Evolutionary conservation across 192 early-diverging fungal species (phyloP).

Genomic region (Coemansia sp.): DNA sequence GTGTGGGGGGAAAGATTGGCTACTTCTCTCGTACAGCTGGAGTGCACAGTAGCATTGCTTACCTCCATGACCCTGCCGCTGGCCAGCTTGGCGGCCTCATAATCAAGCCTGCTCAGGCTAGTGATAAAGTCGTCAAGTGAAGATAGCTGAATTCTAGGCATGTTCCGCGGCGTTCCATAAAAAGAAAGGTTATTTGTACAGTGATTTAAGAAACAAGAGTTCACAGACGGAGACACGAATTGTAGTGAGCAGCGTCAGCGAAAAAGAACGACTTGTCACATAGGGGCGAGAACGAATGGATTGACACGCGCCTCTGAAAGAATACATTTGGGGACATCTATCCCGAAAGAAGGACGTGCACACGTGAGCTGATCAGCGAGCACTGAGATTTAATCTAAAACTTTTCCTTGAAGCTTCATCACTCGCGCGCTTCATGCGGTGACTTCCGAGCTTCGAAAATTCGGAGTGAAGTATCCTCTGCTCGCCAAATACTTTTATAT

Average conservation of each 20-base stretch:
- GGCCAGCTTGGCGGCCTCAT: conserved; percentile 48
- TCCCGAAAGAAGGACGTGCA: background rate
- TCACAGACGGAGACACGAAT: background rate
- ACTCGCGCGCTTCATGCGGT: background rate
- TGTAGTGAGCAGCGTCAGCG: background rate
- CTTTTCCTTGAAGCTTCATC: conserved; percentile 6
- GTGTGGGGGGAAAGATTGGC: background rate
- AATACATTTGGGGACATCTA: no score
- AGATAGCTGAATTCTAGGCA: conserved; percentile 45
- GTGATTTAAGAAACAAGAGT: conserved; percentile 4
- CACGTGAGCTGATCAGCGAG: background rate
- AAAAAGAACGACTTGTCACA: background rate
- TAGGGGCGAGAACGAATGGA: background rate
- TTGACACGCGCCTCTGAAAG: background rate
- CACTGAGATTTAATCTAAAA: conserved; percentile 25
- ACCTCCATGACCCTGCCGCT: conserved; percentile 54
- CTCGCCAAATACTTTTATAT: background rate
- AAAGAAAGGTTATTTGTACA: background rate
- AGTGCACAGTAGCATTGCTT: background rate
- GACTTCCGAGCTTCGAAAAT: background rate
- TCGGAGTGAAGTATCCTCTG: background rate
- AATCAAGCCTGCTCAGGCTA: conserved; percentile 48
- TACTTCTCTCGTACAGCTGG: background rate
- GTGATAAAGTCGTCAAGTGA: conserved; percentile 46
- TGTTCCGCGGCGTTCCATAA: conserved; percentile 22